phyloP scores from a whole-genome alignment of 495 filamentous ascomycete species.

The Xylaria acuta region DNA sequence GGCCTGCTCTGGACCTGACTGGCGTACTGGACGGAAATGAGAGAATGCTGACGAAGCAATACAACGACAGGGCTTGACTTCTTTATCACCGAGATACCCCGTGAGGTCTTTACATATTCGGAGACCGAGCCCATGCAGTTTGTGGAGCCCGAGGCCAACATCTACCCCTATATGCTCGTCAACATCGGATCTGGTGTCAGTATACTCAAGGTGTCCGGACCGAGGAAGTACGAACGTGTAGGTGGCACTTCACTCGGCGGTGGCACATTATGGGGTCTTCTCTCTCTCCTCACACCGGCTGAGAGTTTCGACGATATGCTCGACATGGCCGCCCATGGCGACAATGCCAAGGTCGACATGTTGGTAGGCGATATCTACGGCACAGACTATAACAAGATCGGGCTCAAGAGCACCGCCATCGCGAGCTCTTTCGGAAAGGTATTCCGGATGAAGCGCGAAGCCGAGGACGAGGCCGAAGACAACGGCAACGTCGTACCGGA shows the following conservation, averaged over 20 bases:
- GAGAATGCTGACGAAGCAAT: slow-evolving; percentile 3
- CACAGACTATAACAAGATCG: slow-evolving; percentile 92
- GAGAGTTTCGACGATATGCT: slow-evolving; percentile 95
- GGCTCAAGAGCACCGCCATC: slow-evolving; percentile 90
- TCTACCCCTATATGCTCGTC: slow-evolving; percentile 96
- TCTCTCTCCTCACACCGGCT: slow-evolving; percentile 88
- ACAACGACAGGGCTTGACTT: slow-evolving; percentile 81
- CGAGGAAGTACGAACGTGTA: slow-evolving; percentile 82
- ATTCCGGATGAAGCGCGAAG: slow-evolving; percentile 79
- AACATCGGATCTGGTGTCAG: slow-evolving; percentile 99
- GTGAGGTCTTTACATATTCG: slow-evolving; percentile 95
- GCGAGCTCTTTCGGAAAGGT: slow-evolving; percentile 97
- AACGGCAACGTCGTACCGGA: slow-evolving; percentile 65
- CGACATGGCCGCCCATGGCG: slow-evolving; percentile 88
- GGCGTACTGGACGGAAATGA: background rate
- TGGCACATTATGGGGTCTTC: slow-evolving; percentile 93
- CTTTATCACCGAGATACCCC: slow-evolving; percentile 96
- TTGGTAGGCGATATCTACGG: slow-evolving; percentile 98
- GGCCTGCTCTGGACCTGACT: background rate
- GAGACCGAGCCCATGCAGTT: slow-evolving; percentile 89
- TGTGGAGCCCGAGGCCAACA: slow-evolving; percentile 68
- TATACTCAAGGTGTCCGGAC: slow-evolving; percentile 97
- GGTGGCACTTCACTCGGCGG: slow-evolving; percentile 95
- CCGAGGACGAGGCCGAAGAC: slow-evolving; percentile 80
- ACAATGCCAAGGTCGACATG: slow-evolving; percentile 95